phyloP scores from a whole-genome alignment of 176 grass and related monocot genomes.

The Calamus simplicifolius region DNA sequence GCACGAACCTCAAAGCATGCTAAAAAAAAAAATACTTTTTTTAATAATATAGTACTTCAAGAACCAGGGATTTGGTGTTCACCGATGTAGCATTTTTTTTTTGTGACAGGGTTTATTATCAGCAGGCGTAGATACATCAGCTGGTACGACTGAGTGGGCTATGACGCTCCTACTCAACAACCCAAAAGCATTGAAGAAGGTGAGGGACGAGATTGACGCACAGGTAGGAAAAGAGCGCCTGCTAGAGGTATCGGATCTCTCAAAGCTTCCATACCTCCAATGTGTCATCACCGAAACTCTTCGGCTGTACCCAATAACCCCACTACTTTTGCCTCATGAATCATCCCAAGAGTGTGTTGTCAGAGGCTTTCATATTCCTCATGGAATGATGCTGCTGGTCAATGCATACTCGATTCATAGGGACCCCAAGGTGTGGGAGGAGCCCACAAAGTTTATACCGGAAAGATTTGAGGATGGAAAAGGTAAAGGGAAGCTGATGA shows the following conservation, averaged over 20 bases:
- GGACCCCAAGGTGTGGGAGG: slow-evolving; percentile 50
- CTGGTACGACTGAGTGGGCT: slow-evolving; percentile 47
- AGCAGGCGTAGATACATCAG: slow-evolving; percentile 47
- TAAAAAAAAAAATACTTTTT: too few relatives aligned
- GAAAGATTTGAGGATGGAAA: slow-evolving; percentile 33
- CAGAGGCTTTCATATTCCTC: slow-evolving; percentile 23
- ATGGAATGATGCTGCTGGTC: slow-evolving; percentile 51
- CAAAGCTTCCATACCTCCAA: slow-evolving; percentile 38
- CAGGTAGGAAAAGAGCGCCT: slow-evolving; percentile 25
- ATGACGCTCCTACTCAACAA: slow-evolving; percentile 45
- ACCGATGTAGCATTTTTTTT: slow-evolving; percentile 9
- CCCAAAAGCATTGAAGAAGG: slow-evolving; percentile 24
- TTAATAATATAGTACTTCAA: too few relatives aligned
- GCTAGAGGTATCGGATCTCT: slow-evolving; percentile 35
- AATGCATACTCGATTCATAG: slow-evolving; percentile 51
- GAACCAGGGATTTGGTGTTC: too few relatives aligned
- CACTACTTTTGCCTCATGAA: slow-evolving; percentile 56
- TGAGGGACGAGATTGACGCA: slow-evolving; percentile 22
- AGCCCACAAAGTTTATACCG: slow-evolving; percentile 36
- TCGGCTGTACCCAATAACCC: slow-evolving; percentile 30
- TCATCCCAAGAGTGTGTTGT: slow-evolving; percentile 39
- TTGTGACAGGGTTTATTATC: neutral
- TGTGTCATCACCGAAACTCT: slow-evolving; percentile 54
- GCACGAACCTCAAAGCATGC: too few relatives aligned
- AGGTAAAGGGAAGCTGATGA: too few relatives aligned